Conservation (phyloP, 257 asterid genomes). For the Capsicum baccatum region DNA sequence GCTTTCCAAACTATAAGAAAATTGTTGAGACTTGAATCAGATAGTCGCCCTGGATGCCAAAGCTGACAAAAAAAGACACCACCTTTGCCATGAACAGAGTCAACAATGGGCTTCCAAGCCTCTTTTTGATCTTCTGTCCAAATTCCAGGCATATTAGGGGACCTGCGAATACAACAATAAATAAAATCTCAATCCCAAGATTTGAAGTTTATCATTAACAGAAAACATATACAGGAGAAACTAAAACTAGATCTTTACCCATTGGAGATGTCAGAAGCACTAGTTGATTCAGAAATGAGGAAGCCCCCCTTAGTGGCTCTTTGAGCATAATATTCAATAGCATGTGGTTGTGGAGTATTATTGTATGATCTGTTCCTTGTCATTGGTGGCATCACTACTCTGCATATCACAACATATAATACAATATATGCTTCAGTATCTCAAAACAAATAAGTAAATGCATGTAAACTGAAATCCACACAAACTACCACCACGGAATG, state of each 20-base stretch:
- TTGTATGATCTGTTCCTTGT: slow-evolving; percentile 31
- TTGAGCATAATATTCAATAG: slow-evolving; percentile 24
- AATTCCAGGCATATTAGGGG: slow-evolving; percentile 24
- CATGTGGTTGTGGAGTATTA: slow-evolving; percentile 24
- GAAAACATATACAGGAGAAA: not conserved
- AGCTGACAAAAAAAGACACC: slow-evolving; percentile 17
- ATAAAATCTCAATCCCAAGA: not conserved
- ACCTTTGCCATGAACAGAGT: slow-evolving; percentile 16
- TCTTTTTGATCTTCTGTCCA: slow-evolving; percentile 11
- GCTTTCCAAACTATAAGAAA: not conserved
- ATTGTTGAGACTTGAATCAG: not conserved
- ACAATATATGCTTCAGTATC: not conserved
- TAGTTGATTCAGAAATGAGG: slow-evolving; percentile 23
- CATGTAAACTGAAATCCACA: too few species aligned
- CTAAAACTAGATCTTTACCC: not conserved
- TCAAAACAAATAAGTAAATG: not conserved
- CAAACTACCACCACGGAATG: too few species aligned
- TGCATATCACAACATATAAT: slow-evolving; percentile 2
- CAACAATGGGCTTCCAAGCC: slow-evolving; percentile 24
- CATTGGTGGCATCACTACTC: slow-evolving; percentile 29
- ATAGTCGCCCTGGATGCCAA: slow-evolving; percentile 24
- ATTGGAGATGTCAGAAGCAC: slow-evolving; percentile 8
- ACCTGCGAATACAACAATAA: not conserved
- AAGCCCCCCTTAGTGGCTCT: slow-evolving; percentile 15
- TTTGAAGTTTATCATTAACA: not conserved